These are phyloP conservation scores for Trichoderma koningiopsis DNA, from an alignment of 2,329 filamentous ascomycete species.

Conservation along the genomic window DNA sequence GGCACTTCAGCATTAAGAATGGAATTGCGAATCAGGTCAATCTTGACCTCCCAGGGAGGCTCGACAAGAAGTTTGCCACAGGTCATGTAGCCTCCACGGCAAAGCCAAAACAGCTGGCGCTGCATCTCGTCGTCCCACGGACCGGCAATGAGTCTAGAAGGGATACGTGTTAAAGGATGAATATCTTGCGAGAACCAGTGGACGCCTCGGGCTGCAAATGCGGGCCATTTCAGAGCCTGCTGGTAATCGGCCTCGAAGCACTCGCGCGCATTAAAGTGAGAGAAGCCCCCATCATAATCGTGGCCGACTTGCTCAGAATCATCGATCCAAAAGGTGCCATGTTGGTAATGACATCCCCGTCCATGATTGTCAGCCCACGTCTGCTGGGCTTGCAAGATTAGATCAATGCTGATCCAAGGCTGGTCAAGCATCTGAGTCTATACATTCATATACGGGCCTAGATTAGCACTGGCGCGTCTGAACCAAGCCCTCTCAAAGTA, in stretches of 20 bases:
- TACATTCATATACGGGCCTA: constrained; percentile 30
- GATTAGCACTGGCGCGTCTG: constrained; percentile 20
- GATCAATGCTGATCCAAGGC: constrained; percentile 48
- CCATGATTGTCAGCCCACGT: constrained; percentile 48
- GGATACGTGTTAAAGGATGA: constrained; percentile 45
- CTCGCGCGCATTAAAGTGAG: constrained; percentile 38
- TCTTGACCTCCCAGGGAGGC: constrained; percentile 47
- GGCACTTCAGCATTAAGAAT: constrained; percentile 36
- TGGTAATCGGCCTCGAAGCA: constrained; percentile 45
- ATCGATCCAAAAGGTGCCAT: constrained; percentile 34
- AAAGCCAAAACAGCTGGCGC: constrained; percentile 51
- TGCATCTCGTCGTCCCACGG: constrained; percentile 46
- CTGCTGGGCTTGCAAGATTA: constrained; percentile 52
- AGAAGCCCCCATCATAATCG: constrained; percentile 31
- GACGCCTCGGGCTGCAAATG: constrained; percentile 28
- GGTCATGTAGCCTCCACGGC: constrained; percentile 42
- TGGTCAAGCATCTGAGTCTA: constrained; percentile 49
- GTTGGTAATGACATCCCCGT: constrained; percentile 39
- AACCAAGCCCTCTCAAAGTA: background rate
- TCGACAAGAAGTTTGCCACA: constrained; percentile 33
- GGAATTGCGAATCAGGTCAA: constrained; percentile 42
- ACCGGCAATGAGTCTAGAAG: constrained; percentile 44
- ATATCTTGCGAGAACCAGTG: constrained; percentile 40
- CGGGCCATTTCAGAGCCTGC: constrained; percentile 32
- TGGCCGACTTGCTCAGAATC: constrained; percentile 26